These are phyloP conservation scores for Crucibulum laeve DNA, from an alignment of 768 basidiomycete genomes.

Conservation along the genomic window DNA sequence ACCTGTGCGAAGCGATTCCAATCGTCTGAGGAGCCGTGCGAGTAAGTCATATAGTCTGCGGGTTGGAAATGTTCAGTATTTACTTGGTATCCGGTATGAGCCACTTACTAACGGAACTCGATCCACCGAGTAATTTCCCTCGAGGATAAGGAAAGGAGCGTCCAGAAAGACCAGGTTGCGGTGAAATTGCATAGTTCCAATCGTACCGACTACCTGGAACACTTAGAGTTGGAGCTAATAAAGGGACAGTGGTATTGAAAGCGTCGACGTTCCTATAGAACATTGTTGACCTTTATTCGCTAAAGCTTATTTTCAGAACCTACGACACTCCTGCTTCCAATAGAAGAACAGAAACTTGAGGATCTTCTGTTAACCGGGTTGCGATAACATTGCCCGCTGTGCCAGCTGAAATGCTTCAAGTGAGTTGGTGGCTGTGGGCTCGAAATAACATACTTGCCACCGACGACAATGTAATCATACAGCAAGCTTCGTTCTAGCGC, in stretches of 20 bases:
- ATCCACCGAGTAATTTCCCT: slow-evolving; percentile 25
- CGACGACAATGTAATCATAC: too few relatives aligned
- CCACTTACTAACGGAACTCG: slow-evolving; percentile 22
- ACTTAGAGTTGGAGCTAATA: background rate
- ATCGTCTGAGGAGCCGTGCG: slow-evolving; percentile 16
- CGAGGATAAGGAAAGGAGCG: slow-evolving; percentile 17
- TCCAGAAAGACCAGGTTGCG: slow-evolving; percentile 16
- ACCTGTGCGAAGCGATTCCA: slow-evolving; percentile 13
- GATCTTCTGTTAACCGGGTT: slow-evolving; percentile 13
- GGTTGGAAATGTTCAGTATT: background rate
- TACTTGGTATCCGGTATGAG: background rate
- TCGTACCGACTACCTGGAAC: background rate
- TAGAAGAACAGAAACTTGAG: slow-evolving; percentile 12
- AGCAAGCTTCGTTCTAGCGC: too few relatives aligned
- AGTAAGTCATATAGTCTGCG: slow-evolving; percentile 17
- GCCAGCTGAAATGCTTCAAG: slow-evolving; percentile 11
- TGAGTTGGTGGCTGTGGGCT: too few relatives aligned
- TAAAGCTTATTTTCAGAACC: background rate
- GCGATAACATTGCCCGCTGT: slow-evolving; percentile 18
- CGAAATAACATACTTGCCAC: too few relatives aligned
- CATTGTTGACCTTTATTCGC: background rate
- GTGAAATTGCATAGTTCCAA: slow-evolving; percentile 17
- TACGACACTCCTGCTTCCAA: slow-evolving; percentile 15
- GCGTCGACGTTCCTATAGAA: background rate
- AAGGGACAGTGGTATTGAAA: background rate